Base-by-base conservation (phyloP, 352 stramenopile species). In the Phytopythium chamaehyphon region DNA sequence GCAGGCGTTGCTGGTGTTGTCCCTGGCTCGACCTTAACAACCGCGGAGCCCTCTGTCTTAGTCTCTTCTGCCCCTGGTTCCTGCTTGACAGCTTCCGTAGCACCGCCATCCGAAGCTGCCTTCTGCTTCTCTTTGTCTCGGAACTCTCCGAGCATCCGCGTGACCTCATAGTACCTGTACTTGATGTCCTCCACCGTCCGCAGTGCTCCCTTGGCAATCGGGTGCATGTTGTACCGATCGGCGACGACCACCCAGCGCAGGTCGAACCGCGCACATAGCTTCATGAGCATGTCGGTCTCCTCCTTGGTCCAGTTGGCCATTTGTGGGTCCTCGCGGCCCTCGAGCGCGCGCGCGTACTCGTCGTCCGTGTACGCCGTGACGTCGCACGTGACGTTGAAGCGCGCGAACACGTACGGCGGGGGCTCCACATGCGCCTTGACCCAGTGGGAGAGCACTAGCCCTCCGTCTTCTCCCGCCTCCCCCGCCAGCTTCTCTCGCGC, bases 151-250 rank as follows among this genome's bases (percentile, higher is more conserved):
- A 88, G 36, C 16, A 84, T 47, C 42, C 70, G 59, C 15, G 68
- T 69, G 37, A 70, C 63, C 47, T 89, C 75, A 45, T 90, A 86
- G 50, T 87, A 87, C 14, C 78, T 66, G 47, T 86, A 86, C 54
- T 87, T 90, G 26, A 87, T 76, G 47, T 87, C 78, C 46, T 90
- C 76, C 16, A 88, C 54, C 8, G 73, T 82, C 28, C 74, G 58
- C 10, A 44, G 38, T 16, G 62, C 49, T 3, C 52, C 54, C 57
- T 73, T 81, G 23, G 57, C 61, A 33, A 74, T 63, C 14, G 68
- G 49, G 7, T 68, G 63, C 4, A 62, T 59, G 51, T 83, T 84
- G 53, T 81, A 89, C 38, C 74, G 70, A 49, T 89, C 77, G 8
- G 66, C 54, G 19, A 89, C 56, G 24, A 89, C 73, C 19, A 88